phyloP scores from a whole-genome alignment of 2,329 filamentous ascomycete species.

The Emericellopsis cladophorae region DNA sequence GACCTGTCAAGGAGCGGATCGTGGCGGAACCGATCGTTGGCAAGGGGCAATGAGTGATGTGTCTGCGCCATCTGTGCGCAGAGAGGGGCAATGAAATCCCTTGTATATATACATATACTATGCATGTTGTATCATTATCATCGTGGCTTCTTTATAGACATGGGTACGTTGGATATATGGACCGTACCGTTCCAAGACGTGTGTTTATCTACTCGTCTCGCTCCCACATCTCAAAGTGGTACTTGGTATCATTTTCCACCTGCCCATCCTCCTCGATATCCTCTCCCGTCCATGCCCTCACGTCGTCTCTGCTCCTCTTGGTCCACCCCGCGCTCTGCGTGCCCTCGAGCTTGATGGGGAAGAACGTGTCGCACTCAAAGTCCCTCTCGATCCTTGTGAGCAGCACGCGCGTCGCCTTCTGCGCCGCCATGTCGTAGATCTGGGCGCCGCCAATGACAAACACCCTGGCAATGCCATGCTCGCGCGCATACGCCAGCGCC shows the following conservation, averaged over 20 bases:
- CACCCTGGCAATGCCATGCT: slow-evolving; percentile 39
- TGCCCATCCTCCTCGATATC: slow-evolving; percentile 35
- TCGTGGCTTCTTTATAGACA: no score
- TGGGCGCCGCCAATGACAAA: slow-evolving; percentile 88
- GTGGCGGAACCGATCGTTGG: no score
- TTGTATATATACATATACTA: no score
- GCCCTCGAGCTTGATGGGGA: slow-evolving; percentile 45
- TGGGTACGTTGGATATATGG: no score
- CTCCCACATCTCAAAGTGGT: slow-evolving; percentile 68
- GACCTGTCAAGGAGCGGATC: no score
- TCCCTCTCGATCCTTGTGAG: slow-evolving; percentile 57
- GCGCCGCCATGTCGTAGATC: slow-evolving; percentile 65
- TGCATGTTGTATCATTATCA: no score
- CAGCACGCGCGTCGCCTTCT: slow-evolving; percentile 48
- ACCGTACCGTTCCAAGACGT: no score
- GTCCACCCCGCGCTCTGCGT: slow-evolving; percentile 35
- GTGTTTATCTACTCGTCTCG: no score
- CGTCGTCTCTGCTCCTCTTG: slow-evolving; percentile 32
- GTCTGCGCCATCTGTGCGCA: no score
- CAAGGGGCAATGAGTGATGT: no score
- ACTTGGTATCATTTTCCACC: slow-evolving; percentile 51
- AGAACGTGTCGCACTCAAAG: slow-evolving; percentile 67
- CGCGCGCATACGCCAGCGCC: slow-evolving; percentile 36
- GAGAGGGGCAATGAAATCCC: no score
- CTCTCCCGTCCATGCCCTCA: slow-evolving; percentile 56